Evolutionary conservation across 176 grass and related monocot genomes (phyloP), one percentile per base, ranked within the genome.

Genomic region (Tillandsia leiboldiana): DNA sequence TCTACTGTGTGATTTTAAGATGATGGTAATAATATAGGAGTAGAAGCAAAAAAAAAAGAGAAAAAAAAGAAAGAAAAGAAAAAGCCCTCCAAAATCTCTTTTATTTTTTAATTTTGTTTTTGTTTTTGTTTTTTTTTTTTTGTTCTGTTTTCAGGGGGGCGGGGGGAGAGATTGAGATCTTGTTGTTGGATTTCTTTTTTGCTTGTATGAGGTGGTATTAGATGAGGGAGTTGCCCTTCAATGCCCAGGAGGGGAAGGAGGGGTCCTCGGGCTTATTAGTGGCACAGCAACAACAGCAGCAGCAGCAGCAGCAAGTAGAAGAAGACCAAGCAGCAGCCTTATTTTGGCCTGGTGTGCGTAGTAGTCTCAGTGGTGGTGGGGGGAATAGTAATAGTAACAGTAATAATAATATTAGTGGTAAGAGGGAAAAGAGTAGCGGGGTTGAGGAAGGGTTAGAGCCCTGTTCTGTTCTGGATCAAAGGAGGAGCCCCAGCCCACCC

Each of bases 401-500:
- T 29, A 42, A 42, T 6, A 42, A 4, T 42, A 42, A 42, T 42
- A 42, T 3, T 42, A 42, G 33, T 42, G 0, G 4, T 50, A 79
- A 56, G 76, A 74, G 70, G 56, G 73, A 58, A 56, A 76, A 64
- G 61, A 63, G 53, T 78, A 84, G 77, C 72, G 75, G 65, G 64
- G 71, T 70, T 74, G 75, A 26, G 65, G 68, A 56, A 73, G 85
- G 81, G 14, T 73, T 50, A 68, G 89, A 97, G 83, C 94, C 94
- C 57, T 77, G 81, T 50, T 97, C 89, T 48, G 94, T 97, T 71
- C 84, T 93, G 77, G 94, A 97, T 86, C 86, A 88, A 68, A 77
- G 78, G 9, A 77, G 89, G 59, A 97, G 94, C 84, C 82, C 82
- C 3, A 97, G 89, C 69, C 84, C 94, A 11, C 80, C 75, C 51